Evolutionary conservation across 192 early-diverging fungal species (phyloP), one percentile per base, ranked within the genome.

Genomic region (Backusella tuberculispora): DNA sequence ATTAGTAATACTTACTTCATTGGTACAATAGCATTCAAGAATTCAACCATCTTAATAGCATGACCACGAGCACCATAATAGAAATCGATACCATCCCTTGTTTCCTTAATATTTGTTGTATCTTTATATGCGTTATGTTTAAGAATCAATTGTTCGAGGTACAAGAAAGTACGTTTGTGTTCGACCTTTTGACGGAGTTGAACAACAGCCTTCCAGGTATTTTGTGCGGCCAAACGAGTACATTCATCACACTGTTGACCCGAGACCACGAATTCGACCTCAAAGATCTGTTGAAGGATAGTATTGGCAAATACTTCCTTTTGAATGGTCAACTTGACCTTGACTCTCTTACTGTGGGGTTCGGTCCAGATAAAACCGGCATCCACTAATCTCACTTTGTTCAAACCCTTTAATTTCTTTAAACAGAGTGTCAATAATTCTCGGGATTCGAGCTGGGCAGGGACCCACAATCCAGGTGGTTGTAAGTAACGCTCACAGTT

Each of bases 351-450:
- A 64, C 94, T 96, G 72, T 89, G 88, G 34, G 88, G 88, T 63
- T 99, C 98, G 4, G 98, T 99, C 96, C 96, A 99, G 71, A 98
- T 94, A 75, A 99, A 99, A 37, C 95, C 95, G 3, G 98, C 98
- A 74, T 99, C 97, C 40, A 99, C 90, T 69, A 99, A 85, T 41
- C 96, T 91, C 44, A 98, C 98, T 81, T 98, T 99, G 69, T 82
- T 85, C 69, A 98, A 85, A 15, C 96, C 96, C 73, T 90, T 91
- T 45, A 99, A 88, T 81, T 95, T 95, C 83, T 97, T 97, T 47
- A 99, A 81, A 79, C 96, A 97, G 63, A 99, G 78, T 4, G 96
- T 91, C 45, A 99, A 81, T 69, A 99, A 85, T 81, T 99, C 96
- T 67, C 93, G 85, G 40, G 89, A 92, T 84, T 99, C 98, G 37